A percentile compares a stretch with the other conserved stretches of the same genome.
These are phyloP conservation scores for Leavenworthia alabamica DNA, from an alignment of 345 rosid species.

Conservation along the genomic window DNA sequence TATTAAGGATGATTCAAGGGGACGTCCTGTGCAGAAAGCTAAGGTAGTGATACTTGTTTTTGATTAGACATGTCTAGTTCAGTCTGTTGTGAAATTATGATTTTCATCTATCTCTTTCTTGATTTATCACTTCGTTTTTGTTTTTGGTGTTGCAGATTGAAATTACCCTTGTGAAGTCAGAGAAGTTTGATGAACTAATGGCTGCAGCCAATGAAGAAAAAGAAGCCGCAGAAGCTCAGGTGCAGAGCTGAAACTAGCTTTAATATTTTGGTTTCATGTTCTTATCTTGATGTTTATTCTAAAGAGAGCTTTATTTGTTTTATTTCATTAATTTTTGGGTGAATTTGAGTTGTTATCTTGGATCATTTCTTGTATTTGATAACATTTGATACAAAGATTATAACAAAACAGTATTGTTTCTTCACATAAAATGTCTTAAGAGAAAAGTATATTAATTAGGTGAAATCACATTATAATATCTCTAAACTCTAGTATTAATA, in stretches of 20 bases:
- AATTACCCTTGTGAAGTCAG: slow-evolving; percentile 65
- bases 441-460: too few relatives aligned
- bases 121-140: background rate
- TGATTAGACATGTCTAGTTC: too few relatives aligned
- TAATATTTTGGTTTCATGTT: background rate
- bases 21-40: slow-evolving; percentile 74
- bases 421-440: background rate
- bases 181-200: slow-evolving; percentile 84
- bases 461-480: too few relatives aligned
- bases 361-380: slow-evolving; percentile 19
- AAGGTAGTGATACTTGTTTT: too few relatives aligned
- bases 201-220: slow-evolving; percentile 67
- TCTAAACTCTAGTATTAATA: background rate
- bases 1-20: slow-evolving; percentile 74
- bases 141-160: slow-evolving; percentile 46
- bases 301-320: background rate
- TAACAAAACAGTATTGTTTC: background rate
- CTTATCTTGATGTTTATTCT: slow-evolving; percentile 8
- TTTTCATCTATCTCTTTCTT: too few relatives aligned
- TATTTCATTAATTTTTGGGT: slow-evolving; percentile 28
- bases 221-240: slow-evolving; percentile 45
- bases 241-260: slow-evolving; percentile 27
- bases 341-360: slow-evolving; percentile 11
- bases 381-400: slow-evolving; percentile 4
- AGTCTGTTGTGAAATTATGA: too few relatives aligned